Evolutionary conservation across 257 asterid species (phyloP).

Genomic region (Capsicum chinense): DNA sequence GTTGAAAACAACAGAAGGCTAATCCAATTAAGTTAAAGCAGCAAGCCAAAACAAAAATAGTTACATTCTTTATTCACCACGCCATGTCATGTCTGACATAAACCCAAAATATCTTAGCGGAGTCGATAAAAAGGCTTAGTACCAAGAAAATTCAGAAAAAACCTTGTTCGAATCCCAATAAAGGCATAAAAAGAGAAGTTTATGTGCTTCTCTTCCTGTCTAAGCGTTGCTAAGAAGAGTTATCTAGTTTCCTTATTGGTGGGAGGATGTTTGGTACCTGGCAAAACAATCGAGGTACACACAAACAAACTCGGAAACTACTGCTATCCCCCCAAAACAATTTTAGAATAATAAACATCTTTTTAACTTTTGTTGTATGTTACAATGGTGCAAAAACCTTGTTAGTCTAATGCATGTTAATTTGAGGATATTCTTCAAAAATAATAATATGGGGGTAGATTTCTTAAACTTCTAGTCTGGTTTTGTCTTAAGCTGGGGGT

Average conservation of each 20-base stretch:
- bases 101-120: neutral
- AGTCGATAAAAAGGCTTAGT: neutral
- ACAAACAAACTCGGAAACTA: neutral
- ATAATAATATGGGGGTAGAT: neutral
- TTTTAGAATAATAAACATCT: neutral
- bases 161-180: neutral
- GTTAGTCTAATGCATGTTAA: neutral
- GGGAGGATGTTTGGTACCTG: neutral
- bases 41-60: neutral
- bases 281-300: neutral
- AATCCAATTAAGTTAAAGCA: neutral
- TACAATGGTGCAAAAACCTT: neutral
- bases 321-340: neutral
- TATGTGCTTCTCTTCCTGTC: neutral
- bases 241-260: neutral
- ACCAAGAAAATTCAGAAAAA: slow-evolving; percentile 21
- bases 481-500: too few species aligned
- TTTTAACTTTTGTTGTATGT: neutral
- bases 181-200: neutral
- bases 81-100: neutral
- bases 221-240: neutral
- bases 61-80: slow-evolving; percentile 12
- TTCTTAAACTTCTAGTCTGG: too few species aligned
- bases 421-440: neutral
- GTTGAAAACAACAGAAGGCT: slow-evolving; percentile 23